Conservation (phyloP, 176 grass and related monocot genomes). For the Eleusine indica region DNA sequence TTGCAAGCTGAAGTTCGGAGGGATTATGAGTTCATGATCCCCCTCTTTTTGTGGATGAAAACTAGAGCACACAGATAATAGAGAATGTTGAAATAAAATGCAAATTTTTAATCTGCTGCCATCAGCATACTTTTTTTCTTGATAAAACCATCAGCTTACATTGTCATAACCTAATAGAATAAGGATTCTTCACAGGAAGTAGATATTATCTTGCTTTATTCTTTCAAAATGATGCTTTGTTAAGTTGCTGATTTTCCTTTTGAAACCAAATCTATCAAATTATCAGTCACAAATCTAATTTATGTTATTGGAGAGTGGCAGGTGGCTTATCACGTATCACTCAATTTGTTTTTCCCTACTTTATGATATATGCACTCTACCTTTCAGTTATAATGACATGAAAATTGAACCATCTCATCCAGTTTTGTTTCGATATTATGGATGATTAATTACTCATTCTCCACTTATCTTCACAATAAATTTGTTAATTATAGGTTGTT, state of each 20-base stretch:
- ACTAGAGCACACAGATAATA: background rate
- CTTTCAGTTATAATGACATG: background rate
- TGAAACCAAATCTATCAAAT: background rate
- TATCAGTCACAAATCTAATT: background rate
- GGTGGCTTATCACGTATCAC: background rate
- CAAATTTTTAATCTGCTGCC: background rate
- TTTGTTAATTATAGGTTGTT: conserved; percentile 72
- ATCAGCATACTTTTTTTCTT: background rate
- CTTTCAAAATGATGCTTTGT: background rate
- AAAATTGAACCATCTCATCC: background rate
- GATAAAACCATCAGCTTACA: background rate
- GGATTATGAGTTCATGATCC: background rate
- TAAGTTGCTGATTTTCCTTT: background rate
- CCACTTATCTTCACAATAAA: background rate
- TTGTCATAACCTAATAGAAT: background rate
- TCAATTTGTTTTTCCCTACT: background rate
- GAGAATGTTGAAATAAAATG: conserved; percentile 1
- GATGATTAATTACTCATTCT: conserved; percentile 24
- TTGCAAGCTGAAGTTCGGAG: background rate
- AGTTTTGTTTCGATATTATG: background rate
- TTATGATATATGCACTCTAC: conserved; percentile 14
- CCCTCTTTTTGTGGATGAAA: background rate
- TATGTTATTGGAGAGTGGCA: conserved; percentile 11
- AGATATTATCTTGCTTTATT: background rate
- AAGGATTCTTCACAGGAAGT: background rate